Evolutionary conservation across 83 land plant species (phyloP), one percentile per base, ranked within the genome.

Genomic region (Picea mariana): DNA sequence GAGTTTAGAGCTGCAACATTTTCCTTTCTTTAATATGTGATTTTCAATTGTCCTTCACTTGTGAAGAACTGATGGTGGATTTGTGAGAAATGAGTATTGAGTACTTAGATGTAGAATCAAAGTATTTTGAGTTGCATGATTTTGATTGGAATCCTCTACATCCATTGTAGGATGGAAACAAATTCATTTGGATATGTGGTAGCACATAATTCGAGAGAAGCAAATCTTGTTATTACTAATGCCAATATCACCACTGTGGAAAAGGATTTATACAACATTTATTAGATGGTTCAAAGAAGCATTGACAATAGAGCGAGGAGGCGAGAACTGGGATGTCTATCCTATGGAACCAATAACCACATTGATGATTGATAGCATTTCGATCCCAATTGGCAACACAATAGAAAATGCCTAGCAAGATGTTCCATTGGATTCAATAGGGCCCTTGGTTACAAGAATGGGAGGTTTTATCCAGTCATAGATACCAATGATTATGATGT

Each of bases 361-460:
- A 84, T 87, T 26, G 89, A 87, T 72, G 77, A 76, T 6, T 87
- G 89, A 68, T 82, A 86, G 86, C 82, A 80, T 5, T 9, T 12
- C 31, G 77, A 79, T 6, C 76, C 82, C 0, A 66, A 82, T 27
- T 80, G 69, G 82, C 17, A 31, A 7, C 1, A 26, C 18, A 31
- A 80, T 44, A 24, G 67, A 52, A 62, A 80, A 71, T 24, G 49
- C 55, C 58, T 80, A 9, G 82, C 82, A 47, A 69, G 64, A 44
- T 80, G 82, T 52, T 47, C 15, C 20, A 26, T 80, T 18, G 69
- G 82, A 24, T 80, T 80, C 72, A 69, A 52, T 0, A 15, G 49
- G 3, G 92, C 94, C 67, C 73, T 90, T 17, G 94, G 94, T 5
- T 92, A 92, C 1, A 79, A 83, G 49, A 81, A 86, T 67, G 94